Percentiles rank a stretch among this genome's conserved stretches.
phyloP scores from a whole-genome alignment of 306 rosid genomes.

The Corylus americana region DNA sequence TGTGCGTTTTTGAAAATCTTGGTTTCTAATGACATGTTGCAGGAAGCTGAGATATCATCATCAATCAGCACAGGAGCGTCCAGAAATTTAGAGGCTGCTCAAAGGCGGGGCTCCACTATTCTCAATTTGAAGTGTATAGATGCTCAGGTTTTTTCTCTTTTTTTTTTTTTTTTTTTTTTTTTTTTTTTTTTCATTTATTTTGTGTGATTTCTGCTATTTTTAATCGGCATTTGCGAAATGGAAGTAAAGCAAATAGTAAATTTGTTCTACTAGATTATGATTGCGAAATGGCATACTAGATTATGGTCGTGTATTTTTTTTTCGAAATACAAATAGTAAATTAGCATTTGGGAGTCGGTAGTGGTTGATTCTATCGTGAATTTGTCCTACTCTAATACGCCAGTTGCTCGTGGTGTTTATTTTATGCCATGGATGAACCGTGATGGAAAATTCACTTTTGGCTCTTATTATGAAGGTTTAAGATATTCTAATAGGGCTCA shows the following conservation, averaged over 20 bases:
- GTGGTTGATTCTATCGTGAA: not conserved
- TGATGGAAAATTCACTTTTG: too few relatives aligned
- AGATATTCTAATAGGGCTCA: not conserved
- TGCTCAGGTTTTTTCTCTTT: conserved; percentile 63
- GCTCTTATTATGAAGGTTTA: too few relatives aligned
- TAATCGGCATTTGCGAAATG: conserved; percentile 17
- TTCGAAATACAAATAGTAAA: not conserved
- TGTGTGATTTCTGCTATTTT: not conserved
- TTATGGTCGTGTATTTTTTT: conserved; percentile 9
- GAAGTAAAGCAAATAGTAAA: conserved; percentile 1
- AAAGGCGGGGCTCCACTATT: conserved; percentile 82
- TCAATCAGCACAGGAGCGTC: conserved; percentile 79
- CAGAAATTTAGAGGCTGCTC: conserved; percentile 80
- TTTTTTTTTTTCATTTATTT: not conserved
- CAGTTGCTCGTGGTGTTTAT: not conserved
- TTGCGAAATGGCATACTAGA: not conserved
- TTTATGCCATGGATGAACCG: too few relatives aligned
- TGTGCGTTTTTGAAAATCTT: conserved; percentile 5
- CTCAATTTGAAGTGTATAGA: conserved; percentile 90
- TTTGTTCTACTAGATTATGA: too few relatives aligned
- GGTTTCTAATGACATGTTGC: not conserved
- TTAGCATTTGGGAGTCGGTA: not conserved
- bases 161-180: not conserved
- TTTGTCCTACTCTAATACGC: not conserved
- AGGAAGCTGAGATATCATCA: conserved; percentile 93